These are phyloP conservation scores for Hypoxylon rubiginosum DNA, from an alignment of 2,329 filamentous ascomycete genomes.

Conservation along the genomic window DNA sequence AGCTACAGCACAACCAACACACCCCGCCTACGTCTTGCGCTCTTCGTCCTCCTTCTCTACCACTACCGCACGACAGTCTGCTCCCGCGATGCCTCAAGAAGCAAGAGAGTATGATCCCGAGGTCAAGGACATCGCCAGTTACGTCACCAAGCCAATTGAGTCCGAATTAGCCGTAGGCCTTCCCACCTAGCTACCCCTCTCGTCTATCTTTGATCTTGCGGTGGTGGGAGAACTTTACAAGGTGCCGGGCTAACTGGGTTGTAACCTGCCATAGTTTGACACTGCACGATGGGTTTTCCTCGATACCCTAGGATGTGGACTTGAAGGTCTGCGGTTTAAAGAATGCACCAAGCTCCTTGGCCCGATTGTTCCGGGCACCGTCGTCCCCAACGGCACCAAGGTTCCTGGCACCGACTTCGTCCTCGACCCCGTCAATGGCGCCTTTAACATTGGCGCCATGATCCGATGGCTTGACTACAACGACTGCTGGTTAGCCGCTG, in stretches of 20 bases:
- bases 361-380: conserved; percentile 88
- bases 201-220: conserved; percentile 32
- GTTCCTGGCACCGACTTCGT: conserved; percentile 94
- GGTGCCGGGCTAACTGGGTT: conserved; percentile 48
- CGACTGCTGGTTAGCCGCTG: conserved; percentile 98
- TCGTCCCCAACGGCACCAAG: conserved; percentile 91
- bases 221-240: not conserved
- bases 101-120: conserved; percentile 84
- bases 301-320: conserved; percentile 95
- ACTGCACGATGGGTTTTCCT: conserved; percentile 97
- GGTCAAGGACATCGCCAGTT: conserved; percentile 94
- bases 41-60: conserved; percentile 63
- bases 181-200: conserved; percentile 13
- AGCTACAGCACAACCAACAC: conserved; percentile 50
- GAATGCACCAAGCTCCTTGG: conserved; percentile 96
- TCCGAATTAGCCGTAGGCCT: conserved; percentile 89
- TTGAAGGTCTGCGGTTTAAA: conserved; percentile 95
- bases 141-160: conserved; percentile 90
- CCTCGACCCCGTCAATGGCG: conserved; percentile 93
- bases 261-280: conserved; percentile 74
- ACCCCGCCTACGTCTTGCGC: conserved; percentile 53
- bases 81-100: conserved; percentile 65
- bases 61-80: conserved; percentile 61
- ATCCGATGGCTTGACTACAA: conserved; percentile 99
- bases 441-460: conserved; percentile 99